These are phyloP conservation scores for Suhomyces choctaworum DNA, from an alignment of 1,139 yeast species.

Conservation along the genomic window DNA sequence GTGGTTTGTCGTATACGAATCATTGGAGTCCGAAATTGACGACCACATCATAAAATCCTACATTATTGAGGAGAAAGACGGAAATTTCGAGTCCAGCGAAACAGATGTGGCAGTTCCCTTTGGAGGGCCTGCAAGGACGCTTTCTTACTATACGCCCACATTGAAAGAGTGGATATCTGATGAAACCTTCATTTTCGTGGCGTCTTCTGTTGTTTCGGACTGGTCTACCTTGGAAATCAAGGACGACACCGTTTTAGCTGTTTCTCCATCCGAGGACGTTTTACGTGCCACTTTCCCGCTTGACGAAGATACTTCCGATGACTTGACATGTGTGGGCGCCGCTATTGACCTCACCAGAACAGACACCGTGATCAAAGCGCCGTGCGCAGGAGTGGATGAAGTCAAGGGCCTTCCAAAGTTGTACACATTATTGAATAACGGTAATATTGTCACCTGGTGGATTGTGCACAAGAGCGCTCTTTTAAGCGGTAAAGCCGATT, in stretches of 20 bases:
- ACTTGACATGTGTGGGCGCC: slow-evolving; percentile 70
- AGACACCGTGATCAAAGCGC: slow-evolving; percentile 43
- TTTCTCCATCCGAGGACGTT: slow-evolving; percentile 60
- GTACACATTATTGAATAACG: slow-evolving; percentile 62
- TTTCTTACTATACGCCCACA: slow-evolving; percentile 46
- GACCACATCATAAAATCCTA: slow-evolving; percentile 23
- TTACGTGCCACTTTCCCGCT: slow-evolving; percentile 73
- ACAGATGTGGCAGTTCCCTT: slow-evolving; percentile 60
- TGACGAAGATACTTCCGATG: slow-evolving; percentile 61
- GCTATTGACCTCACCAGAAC: slow-evolving; percentile 56
- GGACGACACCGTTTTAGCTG: slow-evolving; percentile 17
- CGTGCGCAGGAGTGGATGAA: slow-evolving; percentile 58
- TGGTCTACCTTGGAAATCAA: slow-evolving; percentile 33
- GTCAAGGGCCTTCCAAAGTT: slow-evolving; percentile 59
- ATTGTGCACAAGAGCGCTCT: slow-evolving; percentile 54
- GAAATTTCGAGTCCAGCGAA: slow-evolving; percentile 22
- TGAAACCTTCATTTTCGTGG: slow-evolving; percentile 39
- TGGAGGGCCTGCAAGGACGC: slow-evolving; percentile 49
- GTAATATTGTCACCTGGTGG: slow-evolving; percentile 65
- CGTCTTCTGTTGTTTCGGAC: slow-evolving; percentile 67
- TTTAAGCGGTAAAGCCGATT: slow-evolving; percentile 27
- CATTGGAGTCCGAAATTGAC: slow-evolving; percentile 23
- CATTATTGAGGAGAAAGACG: slow-evolving; percentile 16
- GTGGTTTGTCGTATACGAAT: slow-evolving; percentile 27
- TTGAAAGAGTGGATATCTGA: slow-evolving; percentile 46